phyloP scores from a whole-genome alignment of 345 rosid genomes.

The Capsella bursapastoris region DNA sequence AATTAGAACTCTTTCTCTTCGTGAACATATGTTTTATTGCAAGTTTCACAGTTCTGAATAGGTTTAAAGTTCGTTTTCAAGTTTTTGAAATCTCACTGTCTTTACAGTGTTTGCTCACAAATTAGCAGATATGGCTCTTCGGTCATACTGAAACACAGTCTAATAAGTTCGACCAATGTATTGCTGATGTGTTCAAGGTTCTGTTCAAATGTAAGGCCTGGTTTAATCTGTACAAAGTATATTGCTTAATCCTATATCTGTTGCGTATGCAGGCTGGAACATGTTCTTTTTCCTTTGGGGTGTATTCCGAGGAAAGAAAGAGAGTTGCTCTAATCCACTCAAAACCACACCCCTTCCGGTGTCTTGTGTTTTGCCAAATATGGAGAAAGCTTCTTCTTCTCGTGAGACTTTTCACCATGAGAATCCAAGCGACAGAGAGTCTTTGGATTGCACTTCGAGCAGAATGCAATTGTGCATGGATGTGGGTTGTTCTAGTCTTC shows the following conservation, averaged over 20 bases:
- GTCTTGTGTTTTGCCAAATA: constrained; percentile 34
- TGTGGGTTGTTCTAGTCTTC: constrained; percentile 42
- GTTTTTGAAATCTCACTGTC: constrained; percentile 12
- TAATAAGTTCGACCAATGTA: constrained; percentile 8
- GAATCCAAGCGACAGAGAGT: constrained; percentile 43
- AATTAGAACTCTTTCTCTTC: constrained; percentile 26
- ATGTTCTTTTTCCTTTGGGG: constrained; percentile 87
- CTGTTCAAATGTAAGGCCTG: constrained; percentile 1
- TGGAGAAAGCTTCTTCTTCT: constrained; percentile 44
- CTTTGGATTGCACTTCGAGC: constrained; percentile 13
- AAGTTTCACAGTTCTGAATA: constrained; percentile 3
- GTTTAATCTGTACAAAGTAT: constrained; percentile 15
- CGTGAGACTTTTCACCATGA: constrained; percentile 44
- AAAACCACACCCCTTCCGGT: constrained; percentile 44
- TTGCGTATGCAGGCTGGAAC: constrained; percentile 80
- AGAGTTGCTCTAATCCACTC: constrained; percentile 47
- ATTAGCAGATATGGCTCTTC: constrained; percentile 6
- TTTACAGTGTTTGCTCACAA: constrained; percentile 26
- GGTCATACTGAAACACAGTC: constrained; percentile 6
- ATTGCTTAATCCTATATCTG: constrained; percentile 18
- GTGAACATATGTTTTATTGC: constrained; percentile 12
- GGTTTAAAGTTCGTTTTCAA: constrained; percentile 10
- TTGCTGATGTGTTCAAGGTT: neutral
- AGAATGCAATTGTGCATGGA: constrained; percentile 35
- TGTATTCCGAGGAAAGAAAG: constrained; percentile 69